Percentiles rank a stretch among this genome's conserved stretches.
phyloP scores from a whole-genome alignment of 306 rosid genomes.

The Nissolia schottii region DNA sequence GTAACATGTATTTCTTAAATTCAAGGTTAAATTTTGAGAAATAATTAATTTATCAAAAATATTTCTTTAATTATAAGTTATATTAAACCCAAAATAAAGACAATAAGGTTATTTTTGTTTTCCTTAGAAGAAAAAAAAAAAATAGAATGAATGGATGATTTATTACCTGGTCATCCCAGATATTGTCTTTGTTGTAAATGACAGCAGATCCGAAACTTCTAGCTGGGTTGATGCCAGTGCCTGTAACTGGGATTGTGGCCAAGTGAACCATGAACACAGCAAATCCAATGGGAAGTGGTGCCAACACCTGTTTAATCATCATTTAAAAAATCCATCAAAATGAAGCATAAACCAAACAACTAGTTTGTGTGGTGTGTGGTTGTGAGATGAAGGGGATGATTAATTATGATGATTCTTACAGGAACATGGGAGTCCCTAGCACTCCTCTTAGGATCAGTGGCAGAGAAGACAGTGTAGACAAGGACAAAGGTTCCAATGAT shows the following conservation, averaged over 20 bases:
- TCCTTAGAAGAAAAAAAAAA: background rate
- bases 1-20: too few relatives aligned
- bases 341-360: background rate
- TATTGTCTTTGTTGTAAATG: constrained; percentile 50
- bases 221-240: constrained; percentile 98
- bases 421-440: constrained; percentile 97
- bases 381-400: too few relatives aligned
- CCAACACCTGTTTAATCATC: constrained; percentile 66
- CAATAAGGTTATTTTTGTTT: too few relatives aligned
- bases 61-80: too few relatives aligned
- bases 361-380: too few relatives aligned
- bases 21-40: too few relatives aligned
- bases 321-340: background rate
- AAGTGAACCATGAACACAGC: constrained; percentile 97
- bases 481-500: constrained; percentile 95
- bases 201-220: constrained; percentile 96
- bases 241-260: constrained; percentile 91
- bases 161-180: constrained; percentile 86
- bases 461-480: constrained; percentile 95
- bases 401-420: too few relatives aligned
- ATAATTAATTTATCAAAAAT: background rate
- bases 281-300: constrained; percentile 92
- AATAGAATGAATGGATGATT: background rate
- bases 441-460: constrained; percentile 88
- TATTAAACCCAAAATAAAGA: too few relatives aligned